These are phyloP conservation scores for Komagataella ulmi DNA, from an alignment of 805 yeast species.

Conservation along the genomic window DNA sequence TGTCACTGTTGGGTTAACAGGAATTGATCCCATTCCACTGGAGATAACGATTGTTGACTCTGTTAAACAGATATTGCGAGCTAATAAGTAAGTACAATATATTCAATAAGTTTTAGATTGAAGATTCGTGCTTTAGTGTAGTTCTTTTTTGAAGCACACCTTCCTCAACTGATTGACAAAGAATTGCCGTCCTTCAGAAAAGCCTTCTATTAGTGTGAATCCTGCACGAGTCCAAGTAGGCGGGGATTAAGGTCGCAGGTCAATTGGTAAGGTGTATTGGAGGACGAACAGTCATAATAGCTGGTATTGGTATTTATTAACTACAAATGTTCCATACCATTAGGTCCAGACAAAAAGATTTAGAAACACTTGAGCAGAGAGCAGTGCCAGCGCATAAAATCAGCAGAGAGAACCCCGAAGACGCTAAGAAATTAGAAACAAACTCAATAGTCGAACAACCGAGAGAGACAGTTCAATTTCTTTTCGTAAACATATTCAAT, in stretches of 20 bases:
- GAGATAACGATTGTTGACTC: constrained; percentile 5
- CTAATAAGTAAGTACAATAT: not conserved
- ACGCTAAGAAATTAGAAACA: no score
- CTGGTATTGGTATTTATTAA: no score
- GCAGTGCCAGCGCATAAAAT: not conserved
- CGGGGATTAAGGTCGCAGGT: not conserved
- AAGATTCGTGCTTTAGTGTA: no score
- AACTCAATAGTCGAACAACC: no score
- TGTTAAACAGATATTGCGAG: constrained; percentile 2
- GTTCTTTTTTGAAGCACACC: no score
- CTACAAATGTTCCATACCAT: not conserved
- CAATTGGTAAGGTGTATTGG: no score
- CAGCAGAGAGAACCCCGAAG: not conserved
- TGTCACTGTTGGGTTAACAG: constrained; percentile 1
- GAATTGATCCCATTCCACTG: constrained; percentile 1
- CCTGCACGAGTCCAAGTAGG: not conserved
- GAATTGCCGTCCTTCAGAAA: no score
- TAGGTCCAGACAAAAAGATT: not conserved
- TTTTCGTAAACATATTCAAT: not conserved
- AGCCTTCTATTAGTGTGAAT: no score
- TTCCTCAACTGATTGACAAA: no score
- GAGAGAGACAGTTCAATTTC: not conserved
- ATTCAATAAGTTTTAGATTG: no score
- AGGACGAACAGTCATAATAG: not conserved
- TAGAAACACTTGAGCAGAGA: not conserved